Percentiles rank a stretch among this genome's conserved stretches.
Evolutionary conservation across 1,284 basidiomycete species (phyloP).

Genomic region (Puccinia brachypodii): DNA sequence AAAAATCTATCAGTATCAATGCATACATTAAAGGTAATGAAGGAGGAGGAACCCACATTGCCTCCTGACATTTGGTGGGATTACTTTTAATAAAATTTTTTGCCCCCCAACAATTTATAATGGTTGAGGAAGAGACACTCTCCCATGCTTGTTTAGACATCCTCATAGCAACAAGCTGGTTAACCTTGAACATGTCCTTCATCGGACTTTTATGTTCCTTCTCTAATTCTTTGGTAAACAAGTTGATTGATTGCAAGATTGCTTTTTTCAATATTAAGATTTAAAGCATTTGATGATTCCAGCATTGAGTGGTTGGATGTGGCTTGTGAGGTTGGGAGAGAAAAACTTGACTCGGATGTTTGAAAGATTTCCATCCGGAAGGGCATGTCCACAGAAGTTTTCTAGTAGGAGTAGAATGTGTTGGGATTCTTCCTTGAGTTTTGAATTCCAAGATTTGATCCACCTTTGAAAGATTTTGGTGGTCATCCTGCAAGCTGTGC

Average conservation of each 20-base stretch:
- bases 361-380: constrained; percentile 24
- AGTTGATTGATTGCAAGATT: neutral
- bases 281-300: constrained; percentile 48
- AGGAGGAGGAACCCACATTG: too few relatives aligned
- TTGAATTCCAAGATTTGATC: neutral
- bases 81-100: neutral
- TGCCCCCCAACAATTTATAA: constrained; percentile 3
- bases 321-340: constrained; percentile 34
- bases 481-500: neutral
- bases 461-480: neutral
- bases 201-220: too few relatives aligned
- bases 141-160: constrained; percentile 3
- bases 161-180: neutral
- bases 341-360: constrained; percentile 48
- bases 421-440: neutral
- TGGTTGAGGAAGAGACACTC: neutral
- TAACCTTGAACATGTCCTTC: neutral
- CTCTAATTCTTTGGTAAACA: neutral
- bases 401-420: constrained; percentile 29
- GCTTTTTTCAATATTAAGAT: neutral
- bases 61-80: neutral
- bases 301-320: constrained; percentile 47
- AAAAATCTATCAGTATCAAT: too few relatives aligned
- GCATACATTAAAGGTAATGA: too few relatives aligned
- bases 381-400: constrained; percentile 43